phyloP scores from a whole-genome alignment of 1,139 yeast genomes.

The Blastobotrys aristatus region DNA sequence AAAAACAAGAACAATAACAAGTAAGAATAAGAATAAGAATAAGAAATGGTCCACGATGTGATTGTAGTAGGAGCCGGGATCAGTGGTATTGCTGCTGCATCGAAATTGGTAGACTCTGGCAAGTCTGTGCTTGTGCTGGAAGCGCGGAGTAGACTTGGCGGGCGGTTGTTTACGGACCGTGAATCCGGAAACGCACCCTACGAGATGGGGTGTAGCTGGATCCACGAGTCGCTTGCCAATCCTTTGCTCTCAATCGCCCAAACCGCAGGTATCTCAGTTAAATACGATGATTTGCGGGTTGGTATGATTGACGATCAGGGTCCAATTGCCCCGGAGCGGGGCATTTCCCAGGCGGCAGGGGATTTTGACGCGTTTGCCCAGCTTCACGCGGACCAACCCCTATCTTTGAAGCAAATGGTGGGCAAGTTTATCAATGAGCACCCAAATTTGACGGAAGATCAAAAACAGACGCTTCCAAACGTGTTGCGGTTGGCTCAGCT shows the following conservation, averaged over 20 bases:
- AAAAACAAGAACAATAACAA: too few species aligned
- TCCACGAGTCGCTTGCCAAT: conserved; percentile 73
- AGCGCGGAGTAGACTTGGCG: conserved; percentile 57
- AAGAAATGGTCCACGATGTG: conserved; percentile 17
- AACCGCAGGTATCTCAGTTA: conserved; percentile 27
- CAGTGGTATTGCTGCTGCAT: conserved; percentile 75
- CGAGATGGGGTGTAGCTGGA: conserved; percentile 88
- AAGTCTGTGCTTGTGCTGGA: conserved; percentile 48
- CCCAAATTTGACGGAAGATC: conserved; percentile 41
- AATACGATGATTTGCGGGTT: conserved; percentile 45
- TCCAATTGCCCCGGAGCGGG: conserved; percentile 33
- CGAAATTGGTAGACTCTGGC: conserved; percentile 45
- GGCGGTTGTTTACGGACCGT: conserved; percentile 35
- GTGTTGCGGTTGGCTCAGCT: conserved; percentile 55
- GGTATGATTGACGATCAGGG: conserved; percentile 33
- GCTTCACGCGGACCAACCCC: conserved; percentile 48
- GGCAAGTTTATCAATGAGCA: conserved; percentile 45
- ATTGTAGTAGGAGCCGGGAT: conserved; percentile 66
- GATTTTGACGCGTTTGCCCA: conserved; percentile 63
- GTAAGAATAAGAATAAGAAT: too few species aligned
- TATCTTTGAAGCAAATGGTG: conserved; percentile 49
- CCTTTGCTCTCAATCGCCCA: conserved; percentile 38
- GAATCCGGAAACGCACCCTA: conserved; percentile 25
- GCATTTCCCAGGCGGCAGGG: conserved; percentile 44
- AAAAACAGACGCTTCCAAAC: conserved; percentile 46